Evolutionary conservation across 257 asterid species (phyloP).

Genomic region (Penstemon newberryi): DNA sequence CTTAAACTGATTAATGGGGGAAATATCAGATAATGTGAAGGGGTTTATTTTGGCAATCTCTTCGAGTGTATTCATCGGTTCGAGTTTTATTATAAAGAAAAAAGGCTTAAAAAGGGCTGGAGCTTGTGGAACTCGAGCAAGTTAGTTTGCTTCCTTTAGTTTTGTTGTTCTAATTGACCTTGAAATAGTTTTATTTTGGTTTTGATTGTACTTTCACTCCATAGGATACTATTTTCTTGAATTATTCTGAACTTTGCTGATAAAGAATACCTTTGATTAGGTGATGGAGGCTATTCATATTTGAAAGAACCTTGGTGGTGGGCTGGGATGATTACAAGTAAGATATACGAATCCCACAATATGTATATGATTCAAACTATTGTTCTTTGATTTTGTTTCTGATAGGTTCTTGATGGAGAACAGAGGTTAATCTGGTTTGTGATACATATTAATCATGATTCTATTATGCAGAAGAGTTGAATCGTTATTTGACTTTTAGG

Average conservation of each 20-base stretch:
- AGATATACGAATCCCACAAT: constrained; percentile 21
- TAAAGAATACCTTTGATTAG: constrained; percentile 33
- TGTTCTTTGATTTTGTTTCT: neutral
- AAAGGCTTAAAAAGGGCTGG: constrained; percentile 37
- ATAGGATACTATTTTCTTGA: too few relatives aligned
- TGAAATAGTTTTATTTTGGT: too few relatives aligned
- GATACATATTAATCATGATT: too few relatives aligned
- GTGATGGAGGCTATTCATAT: constrained; percentile 82
- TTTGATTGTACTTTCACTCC: too few relatives aligned
- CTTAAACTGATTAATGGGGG: constrained; percentile 42
- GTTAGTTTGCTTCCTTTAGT: constrained; percentile 28
- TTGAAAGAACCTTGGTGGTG: constrained; percentile 92
- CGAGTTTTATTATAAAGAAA: constrained; percentile 59
- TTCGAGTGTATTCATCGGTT: constrained; percentile 56
- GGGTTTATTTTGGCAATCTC: constrained; percentile 51
- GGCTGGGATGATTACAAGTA: constrained; percentile 89
- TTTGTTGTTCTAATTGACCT: too few relatives aligned
- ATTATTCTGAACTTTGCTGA: too few relatives aligned
- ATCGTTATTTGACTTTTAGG: too few relatives aligned
- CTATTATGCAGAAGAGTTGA: too few relatives aligned
- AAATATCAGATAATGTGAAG: constrained; percentile 43
- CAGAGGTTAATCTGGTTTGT: too few relatives aligned
- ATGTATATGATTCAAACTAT: too few relatives aligned
- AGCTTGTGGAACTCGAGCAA: constrained; percentile 49
- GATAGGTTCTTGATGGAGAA: neutral